phyloP scores from a whole-genome alignment of 495 filamentous ascomycete genomes.

The Neurospora tetraspora region DNA sequence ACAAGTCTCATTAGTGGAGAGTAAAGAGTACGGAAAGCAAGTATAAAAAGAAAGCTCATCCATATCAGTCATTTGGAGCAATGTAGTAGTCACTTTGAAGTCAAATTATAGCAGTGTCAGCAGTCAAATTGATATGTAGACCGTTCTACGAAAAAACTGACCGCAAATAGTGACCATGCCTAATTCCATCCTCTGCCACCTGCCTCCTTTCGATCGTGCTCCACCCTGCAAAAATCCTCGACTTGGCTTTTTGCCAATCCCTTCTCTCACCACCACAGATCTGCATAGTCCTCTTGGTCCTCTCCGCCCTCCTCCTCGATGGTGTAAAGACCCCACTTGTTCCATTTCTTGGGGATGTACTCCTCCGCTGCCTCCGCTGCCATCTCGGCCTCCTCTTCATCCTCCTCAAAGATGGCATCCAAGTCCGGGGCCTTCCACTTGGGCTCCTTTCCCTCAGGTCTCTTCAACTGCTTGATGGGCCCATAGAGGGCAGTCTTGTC shows the following conservation, averaged over 20 bases:
- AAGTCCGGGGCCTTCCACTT: not conserved
- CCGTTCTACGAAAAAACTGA: not conserved
- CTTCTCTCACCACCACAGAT: not conserved
- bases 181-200: not conserved
- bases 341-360: not conserved
- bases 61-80: not conserved
- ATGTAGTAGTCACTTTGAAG: not conserved
- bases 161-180: not conserved
- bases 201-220: not conserved
- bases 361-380: not conserved
- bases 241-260: accelerated
- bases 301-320: not conserved
- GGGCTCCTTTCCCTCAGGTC: accelerated
- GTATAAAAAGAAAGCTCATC: not conserved
- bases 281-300: not conserved
- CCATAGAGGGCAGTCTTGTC: not conserved
- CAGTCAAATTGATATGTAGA: not conserved
- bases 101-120: not conserved
- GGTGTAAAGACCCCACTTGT: not conserved
- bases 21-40: not conserved
- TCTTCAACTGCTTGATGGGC: accelerated
- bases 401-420: not conserved
- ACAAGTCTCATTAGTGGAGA: not conserved
- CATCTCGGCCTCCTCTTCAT: not conserved
- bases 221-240: accelerated